These are phyloP conservation scores for Phytophthora melonis DNA, from an alignment of 352 stramenopile species.

Conservation along the genomic window DNA sequence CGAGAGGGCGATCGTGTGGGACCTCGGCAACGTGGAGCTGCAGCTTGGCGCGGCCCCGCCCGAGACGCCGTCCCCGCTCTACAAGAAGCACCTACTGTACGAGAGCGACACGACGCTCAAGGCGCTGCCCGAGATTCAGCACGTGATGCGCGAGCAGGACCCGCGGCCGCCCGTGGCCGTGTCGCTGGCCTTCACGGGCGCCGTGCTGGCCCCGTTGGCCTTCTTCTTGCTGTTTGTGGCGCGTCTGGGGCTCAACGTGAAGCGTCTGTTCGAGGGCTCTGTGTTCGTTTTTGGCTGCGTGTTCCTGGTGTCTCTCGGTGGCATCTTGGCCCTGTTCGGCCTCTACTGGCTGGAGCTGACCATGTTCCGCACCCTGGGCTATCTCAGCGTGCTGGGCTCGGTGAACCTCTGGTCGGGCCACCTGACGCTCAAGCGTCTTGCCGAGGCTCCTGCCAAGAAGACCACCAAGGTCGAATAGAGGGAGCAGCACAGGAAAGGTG, in stretches of 20 bases:
- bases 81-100: constrained; percentile 87
- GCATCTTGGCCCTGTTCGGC: constrained; percentile 83
- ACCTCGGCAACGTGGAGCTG: constrained; percentile 76
- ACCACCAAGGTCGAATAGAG: constrained; percentile 74
- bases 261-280: constrained; percentile 72
- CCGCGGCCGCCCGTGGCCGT: constrained; percentile 67
- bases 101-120: constrained; percentile 90
- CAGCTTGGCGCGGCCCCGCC: constrained; percentile 70
- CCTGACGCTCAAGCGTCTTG: constrained; percentile 82
- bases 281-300: constrained; percentile 75
- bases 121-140: constrained; percentile 87
- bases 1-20: constrained; percentile 76
- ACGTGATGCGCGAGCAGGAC: constrained; percentile 88
- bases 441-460: constrained; percentile 44
- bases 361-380: constrained; percentile 87
- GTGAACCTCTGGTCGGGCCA: constrained; percentile 75
- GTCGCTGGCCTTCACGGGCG: constrained; percentile 74
- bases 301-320: constrained; percentile 79
- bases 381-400: constrained; percentile 68
- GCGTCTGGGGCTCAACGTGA: constrained; percentile 66
- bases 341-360: constrained; percentile 91
- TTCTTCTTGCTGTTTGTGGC: constrained; percentile 76
- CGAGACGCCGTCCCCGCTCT: constrained; percentile 76
- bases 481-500: constrained; percentile 4
- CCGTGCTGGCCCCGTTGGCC: constrained; percentile 65